Base-by-base conservation (phyloP, 495 filamentous ascomycete genomes). In the Parachaetomium inaequale region DNA sequence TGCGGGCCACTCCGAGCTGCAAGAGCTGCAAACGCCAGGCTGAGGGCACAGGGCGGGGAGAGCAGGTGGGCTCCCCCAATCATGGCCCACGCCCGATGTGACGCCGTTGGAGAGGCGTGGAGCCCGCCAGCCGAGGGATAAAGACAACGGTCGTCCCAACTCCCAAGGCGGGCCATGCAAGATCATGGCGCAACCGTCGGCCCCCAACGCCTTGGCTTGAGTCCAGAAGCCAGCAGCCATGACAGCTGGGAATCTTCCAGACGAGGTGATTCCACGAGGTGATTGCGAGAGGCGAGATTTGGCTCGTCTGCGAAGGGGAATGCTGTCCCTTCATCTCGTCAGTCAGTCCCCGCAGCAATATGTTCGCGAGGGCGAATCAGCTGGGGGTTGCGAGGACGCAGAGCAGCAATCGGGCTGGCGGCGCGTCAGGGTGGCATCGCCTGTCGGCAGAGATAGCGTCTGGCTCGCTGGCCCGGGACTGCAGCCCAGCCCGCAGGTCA, bases 381-480 rank as follows among this genome's bases (percentile, higher is more conserved):
- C 66, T 70, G 67, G 65, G 63, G 65, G 63, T 57, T 60, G 63
- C 51, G 42, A 58, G 38, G 28, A 32, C 66, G 63, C 46, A 49
- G 40, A 47, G 12, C 56, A 58, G 43, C 32, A 52, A 65, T 65
- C 60, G 66, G 68, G 40, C 58, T 26, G 51, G 43, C 32, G 52
- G 29, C 32, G 32, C 31, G 59, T 57, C 50, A 57, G 57, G 67
- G 67, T 68, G 54, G 56, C 55, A 61, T 66, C 50, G 55, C 57
- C 63, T 67, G 68, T 70, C 67, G 62, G 67, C 65, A 73, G 64
- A 65, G 69, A 63, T 53, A 67, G 54, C 64, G 59, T 34, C 65
- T 63, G 64, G 68, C 50, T 61, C 46, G 46, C 56, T 62, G 63
- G 51, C 38, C 50, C 61, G 42, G 34, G 38, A 32, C 31, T 42